Percentiles rank a stretch among this genome's conserved stretches.
Conservation (phyloP, 306 rosid genomes). For the Lotus japonicus region DNA sequence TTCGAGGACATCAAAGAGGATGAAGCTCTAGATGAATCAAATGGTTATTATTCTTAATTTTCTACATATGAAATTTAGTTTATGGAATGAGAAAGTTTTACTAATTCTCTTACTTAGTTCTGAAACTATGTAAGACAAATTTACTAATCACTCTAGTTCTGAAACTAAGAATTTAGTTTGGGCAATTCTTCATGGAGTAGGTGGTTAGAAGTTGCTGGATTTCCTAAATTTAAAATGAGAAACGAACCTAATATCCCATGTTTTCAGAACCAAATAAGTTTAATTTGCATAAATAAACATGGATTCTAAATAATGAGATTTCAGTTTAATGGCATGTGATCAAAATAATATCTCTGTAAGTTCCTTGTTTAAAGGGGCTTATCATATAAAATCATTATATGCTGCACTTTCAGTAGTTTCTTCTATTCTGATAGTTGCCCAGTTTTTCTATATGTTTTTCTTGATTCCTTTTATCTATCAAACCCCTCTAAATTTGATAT, state of each 20-base stretch:
- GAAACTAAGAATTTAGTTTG: neutral
- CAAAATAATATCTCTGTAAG: neutral
- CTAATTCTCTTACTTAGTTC: neutral
- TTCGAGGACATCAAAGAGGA: slow-evolving; percentile 2
- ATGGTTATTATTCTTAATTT: slow-evolving; percentile 2
- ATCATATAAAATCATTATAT: too few species aligned
- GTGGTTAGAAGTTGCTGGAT: too few species aligned
- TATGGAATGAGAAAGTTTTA: slow-evolving; percentile 1
- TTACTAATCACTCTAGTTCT: neutral
- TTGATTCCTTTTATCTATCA: neutral
- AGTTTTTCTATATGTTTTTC: too few species aligned
- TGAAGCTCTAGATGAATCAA: slow-evolving; percentile 14
- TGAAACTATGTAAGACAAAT: too few species aligned
- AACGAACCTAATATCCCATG: too few species aligned
- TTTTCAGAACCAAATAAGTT: neutral
- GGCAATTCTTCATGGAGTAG: too few species aligned
- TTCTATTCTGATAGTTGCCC: neutral
- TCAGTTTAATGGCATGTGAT: neutral
- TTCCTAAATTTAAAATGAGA: too few species aligned
- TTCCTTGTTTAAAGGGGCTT: too few species aligned
- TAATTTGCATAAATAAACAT: neutral
- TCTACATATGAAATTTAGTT: neutral
- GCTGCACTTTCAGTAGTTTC: neutral
- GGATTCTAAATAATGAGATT: too few species aligned
- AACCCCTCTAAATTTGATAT: neutral